Conservation (phyloP, 2,329 filamentous ascomycete genomes). For the Fusarium abutilonis region DNA sequence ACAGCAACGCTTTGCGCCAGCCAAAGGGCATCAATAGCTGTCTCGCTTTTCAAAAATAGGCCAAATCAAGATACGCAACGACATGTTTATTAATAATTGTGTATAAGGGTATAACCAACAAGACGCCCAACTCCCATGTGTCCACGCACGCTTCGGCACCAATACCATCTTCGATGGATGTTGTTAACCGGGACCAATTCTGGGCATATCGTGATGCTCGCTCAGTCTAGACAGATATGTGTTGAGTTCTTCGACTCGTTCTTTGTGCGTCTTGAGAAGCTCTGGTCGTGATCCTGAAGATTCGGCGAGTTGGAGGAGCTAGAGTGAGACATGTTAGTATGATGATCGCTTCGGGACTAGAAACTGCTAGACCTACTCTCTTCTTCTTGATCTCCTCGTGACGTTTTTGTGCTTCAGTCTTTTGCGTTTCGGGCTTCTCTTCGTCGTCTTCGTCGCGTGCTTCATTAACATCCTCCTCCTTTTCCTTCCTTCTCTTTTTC, state of each 20-base stretch:
- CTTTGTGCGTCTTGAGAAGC: conserved; percentile 94
- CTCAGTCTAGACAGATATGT: conserved; percentile 90
- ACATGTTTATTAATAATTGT: background rate
- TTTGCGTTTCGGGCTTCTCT: conserved; percentile 55
- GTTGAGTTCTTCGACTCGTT: conserved; percentile 94
- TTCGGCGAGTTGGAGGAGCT: conserved; percentile 84
- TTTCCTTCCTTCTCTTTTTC: conserved; percentile 39
- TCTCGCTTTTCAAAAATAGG: too few species aligned
- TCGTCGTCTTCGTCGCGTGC: conserved; percentile 49
- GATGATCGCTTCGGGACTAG: background rate
- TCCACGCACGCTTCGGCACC: background rate
- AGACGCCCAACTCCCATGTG: conserved; percentile 43
- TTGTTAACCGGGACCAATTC: conserved; percentile 68
- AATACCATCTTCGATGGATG: background rate
- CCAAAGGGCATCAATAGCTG: too few species aligned
- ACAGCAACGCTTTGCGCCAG: too few species aligned
- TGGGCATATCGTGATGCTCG: conserved; percentile 97
- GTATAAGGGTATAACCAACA: conserved; percentile 36
- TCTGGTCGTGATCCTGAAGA: conserved; percentile 69
- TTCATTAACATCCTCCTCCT: conserved; percentile 45
- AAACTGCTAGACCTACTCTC: conserved; percentile 66
- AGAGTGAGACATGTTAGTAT: conserved; percentile 21
- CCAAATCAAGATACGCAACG: background rate
- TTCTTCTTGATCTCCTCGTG: conserved; percentile 85
- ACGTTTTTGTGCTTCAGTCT: conserved; percentile 85